These are phyloP conservation scores for Trametes gibbosa DNA, from an alignment of 768 basidiomycete species.

Conservation along the genomic window DNA sequence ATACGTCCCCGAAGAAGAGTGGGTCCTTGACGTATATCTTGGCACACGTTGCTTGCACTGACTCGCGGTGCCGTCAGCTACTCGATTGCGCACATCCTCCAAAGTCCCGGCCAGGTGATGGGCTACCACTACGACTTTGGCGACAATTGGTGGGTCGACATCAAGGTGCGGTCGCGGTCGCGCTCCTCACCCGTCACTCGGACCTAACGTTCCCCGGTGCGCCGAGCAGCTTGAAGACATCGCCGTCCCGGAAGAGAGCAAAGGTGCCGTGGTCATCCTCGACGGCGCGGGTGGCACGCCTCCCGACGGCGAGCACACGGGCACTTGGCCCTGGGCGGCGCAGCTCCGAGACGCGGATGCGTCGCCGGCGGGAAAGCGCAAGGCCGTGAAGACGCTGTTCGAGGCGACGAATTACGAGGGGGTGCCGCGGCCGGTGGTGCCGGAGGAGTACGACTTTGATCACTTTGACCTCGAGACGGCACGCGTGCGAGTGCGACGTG, in stretches of 20 bases:
- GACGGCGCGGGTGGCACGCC: conserved; percentile 3
- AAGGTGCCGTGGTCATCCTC: conserved; percentile 4
- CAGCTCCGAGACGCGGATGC: background rate
- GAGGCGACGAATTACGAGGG: background rate
- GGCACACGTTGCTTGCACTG: background rate
- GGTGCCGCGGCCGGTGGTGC: background rate
- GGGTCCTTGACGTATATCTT: background rate
- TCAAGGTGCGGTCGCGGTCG: background rate
- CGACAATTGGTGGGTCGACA: conserved; percentile 12
- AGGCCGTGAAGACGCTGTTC: background rate
- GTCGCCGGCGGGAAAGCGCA: background rate
- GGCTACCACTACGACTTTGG: conserved; percentile 13
- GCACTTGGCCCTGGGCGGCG: background rate
- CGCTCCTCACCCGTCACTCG: background rate
- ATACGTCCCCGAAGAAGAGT: conserved; percentile 9
- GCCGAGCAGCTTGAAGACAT: background rate
- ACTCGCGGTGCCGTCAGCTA: background rate
- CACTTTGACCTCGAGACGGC: conserved; percentile 2
- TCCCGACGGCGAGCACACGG: conserved; percentile 2
- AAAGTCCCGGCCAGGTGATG: background rate
- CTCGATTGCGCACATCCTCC: conserved; percentile 7
- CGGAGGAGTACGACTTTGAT: conserved; percentile 8
- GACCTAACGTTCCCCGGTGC: background rate
- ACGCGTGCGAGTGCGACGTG: background rate
- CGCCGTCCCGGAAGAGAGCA: background rate